phyloP scores from a whole-genome alignment of 306 rosid genomes.

The Begonia loranthoides region DNA sequence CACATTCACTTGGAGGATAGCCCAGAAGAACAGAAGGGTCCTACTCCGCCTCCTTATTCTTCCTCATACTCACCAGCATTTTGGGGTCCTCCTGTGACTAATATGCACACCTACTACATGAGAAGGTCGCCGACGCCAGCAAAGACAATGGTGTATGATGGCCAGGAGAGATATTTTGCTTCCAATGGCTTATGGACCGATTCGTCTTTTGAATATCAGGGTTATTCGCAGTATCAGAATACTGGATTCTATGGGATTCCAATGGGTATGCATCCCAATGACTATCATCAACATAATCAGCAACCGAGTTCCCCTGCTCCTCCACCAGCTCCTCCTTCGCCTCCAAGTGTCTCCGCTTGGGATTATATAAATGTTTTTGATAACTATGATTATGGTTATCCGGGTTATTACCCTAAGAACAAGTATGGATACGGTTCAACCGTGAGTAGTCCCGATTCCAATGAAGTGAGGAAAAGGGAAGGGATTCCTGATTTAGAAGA shows the following conservation, averaged over 20 bases:
- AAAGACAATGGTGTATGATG: conserved; percentile 36
- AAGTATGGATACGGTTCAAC: conserved; percentile 43
- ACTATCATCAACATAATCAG: conserved; percentile 10
- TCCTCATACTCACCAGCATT: conserved; percentile 8
- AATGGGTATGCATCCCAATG: conserved; percentile 26
- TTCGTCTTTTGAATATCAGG: conserved; percentile 22
- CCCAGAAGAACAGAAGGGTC: conserved; percentile 18
- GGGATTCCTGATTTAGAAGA: conserved; percentile 98
- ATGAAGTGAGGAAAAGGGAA: conserved; percentile 89
- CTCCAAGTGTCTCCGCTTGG: conserved; percentile 68
- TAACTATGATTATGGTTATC: conserved; percentile 34
- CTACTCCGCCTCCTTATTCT: conserved; percentile 1
- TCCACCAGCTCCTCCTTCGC: conserved; percentile 83
- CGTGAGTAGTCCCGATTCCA: conserved; percentile 76
- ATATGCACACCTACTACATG: conserved; percentile 42
- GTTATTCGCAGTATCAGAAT: conserved; percentile 19
- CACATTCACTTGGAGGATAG: conserved; percentile 46
- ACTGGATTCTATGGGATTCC: conserved; percentile 50
- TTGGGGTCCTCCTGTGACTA: conserved; percentile 24
- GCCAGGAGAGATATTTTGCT: conserved; percentile 32
- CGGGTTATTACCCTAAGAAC: conserved; percentile 19
- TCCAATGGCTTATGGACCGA: conserved; percentile 31
- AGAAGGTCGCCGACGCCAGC: conserved; percentile 41
- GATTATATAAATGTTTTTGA: conserved; percentile 76
- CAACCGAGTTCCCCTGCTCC: conserved; percentile 29